Conservation (phyloP, 495 filamentous ascomycete genomes). For the Wilcoxina mikolae region DNA sequence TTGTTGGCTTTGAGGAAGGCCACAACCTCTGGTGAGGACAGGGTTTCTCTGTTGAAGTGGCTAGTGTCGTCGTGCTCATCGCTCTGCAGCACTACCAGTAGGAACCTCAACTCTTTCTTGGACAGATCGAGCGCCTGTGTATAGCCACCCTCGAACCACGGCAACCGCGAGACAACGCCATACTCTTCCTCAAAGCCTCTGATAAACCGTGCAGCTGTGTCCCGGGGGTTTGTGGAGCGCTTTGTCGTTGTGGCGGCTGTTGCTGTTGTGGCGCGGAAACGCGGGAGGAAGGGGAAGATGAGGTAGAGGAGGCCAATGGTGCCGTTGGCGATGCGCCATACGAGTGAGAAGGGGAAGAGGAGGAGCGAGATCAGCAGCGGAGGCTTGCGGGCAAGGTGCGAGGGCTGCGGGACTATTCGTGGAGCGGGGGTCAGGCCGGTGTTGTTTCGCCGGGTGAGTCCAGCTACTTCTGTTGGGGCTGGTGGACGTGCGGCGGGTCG, state of each 20-base stretch:
- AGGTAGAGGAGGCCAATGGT: slow-evolving; percentile 50
- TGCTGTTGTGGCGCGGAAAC: slow-evolving; percentile 36
- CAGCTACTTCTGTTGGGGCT: slow-evolving; percentile 24
- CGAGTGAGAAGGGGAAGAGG: slow-evolving; percentile 65
- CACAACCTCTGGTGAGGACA: slow-evolving; percentile 58
- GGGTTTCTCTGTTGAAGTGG: slow-evolving; percentile 66
- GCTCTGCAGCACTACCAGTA: slow-evolving; percentile 69
- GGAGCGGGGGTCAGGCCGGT: slow-evolving; percentile 48
- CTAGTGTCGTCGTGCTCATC: slow-evolving; percentile 88
- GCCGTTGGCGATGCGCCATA: slow-evolving; percentile 51
- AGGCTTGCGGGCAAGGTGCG: slow-evolving; percentile 48
- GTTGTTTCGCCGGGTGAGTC: slow-evolving; percentile 21
- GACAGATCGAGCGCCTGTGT: slow-evolving; percentile 77
- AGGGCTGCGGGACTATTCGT: slow-evolving; percentile 60
- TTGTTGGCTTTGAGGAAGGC: slow-evolving; percentile 62
- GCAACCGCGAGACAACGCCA: slow-evolving; percentile 42
- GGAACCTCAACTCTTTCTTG: slow-evolving; percentile 78
- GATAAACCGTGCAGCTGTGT: slow-evolving; percentile 75
- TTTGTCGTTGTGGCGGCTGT: slow-evolving; percentile 41
- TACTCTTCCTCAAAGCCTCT: slow-evolving; percentile 92
- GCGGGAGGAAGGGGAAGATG: slow-evolving; percentile 72
- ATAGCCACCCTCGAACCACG: slow-evolving; percentile 73
- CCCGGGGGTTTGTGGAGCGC: slow-evolving; percentile 59
- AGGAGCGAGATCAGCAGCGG: slow-evolving; percentile 61
- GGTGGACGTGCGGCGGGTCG: slow-evolving; percentile 31